These are phyloP conservation scores for Naganishia albida DNA, from an alignment of 1,284 basidiomycete species.

Conservation along the genomic window DNA sequence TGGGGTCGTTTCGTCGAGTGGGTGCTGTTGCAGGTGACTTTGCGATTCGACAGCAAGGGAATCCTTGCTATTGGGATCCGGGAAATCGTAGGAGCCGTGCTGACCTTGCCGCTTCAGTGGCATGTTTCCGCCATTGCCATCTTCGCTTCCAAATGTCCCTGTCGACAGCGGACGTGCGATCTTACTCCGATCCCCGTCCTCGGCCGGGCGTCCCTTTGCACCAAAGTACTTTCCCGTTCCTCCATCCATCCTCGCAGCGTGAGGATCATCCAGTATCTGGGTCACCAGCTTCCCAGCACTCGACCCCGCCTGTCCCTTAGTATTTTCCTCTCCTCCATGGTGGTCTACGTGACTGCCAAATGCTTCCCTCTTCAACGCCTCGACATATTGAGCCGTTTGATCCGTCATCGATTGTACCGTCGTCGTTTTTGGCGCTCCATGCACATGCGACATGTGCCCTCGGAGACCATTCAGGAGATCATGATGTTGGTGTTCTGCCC, in stretches of 20 bases:
- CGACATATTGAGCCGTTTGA: conserved; percentile 19
- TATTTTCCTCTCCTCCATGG: neutral
- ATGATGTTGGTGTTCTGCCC: neutral
- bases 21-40: no score
- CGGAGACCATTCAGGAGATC: neutral
- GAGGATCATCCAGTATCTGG: conserved; percentile 13
- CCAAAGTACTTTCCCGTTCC: conserved; percentile 6
- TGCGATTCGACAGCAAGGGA: neutral
- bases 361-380: conserved; percentile 11
- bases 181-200: neutral
- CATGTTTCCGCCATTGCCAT: neutral
- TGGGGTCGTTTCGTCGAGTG: neutral
- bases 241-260: conserved; percentile 5
- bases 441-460: neutral
- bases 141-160: neutral
- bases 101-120: neutral
- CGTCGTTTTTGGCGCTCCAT: conserved; percentile 6
- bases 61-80: neutral
- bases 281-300: neutral
- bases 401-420: conserved; percentile 17
- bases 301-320: neutral
- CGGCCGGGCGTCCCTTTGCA: neutral
- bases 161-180: neutral
- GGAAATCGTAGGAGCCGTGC: neutral
- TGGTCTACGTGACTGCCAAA: neutral